These are phyloP conservation scores for Penicillium salamii DNA, from an alignment of 495 filamentous ascomycete species.

Conservation along the genomic window DNA sequence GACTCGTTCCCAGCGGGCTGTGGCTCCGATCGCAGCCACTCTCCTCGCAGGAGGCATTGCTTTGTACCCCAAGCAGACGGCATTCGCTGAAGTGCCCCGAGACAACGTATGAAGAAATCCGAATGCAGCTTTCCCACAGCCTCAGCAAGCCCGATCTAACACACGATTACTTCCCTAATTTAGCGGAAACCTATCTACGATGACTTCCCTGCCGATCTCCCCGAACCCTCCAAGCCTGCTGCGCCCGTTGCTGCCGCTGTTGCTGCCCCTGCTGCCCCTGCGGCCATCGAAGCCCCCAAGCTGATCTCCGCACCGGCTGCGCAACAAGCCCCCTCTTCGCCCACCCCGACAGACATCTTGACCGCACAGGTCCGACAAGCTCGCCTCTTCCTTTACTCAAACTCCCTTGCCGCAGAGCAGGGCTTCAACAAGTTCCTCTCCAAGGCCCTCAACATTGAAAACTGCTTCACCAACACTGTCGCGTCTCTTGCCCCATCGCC, in stretches of 20 bases:
- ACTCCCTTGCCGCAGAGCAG: conserved; percentile 70
- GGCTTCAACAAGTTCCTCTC: conserved; percentile 74
- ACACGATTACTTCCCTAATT: conserved; percentile 27
- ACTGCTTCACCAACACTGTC: conserved; percentile 74
- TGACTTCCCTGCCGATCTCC: conserved; percentile 49
- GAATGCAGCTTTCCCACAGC: neutral
- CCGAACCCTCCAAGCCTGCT: conserved; percentile 38
- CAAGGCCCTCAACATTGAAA: conserved; percentile 72
- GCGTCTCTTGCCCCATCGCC: conserved; percentile 80
- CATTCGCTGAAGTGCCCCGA: conserved; percentile 56
- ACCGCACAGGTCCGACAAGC: conserved; percentile 75
- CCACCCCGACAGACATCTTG: conserved; percentile 87
- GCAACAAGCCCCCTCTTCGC: conserved; percentile 42
- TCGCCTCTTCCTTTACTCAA: conserved; percentile 76
- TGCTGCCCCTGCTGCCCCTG: conserved; percentile 26
- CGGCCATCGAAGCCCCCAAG: conserved; percentile 9
- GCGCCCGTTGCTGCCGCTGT: conserved; percentile 25
- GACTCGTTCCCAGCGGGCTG: conserved; percentile 46
- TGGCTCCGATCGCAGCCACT: conserved; percentile 54
- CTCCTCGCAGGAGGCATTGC: conserved; percentile 52
- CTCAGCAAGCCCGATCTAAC: conserved; percentile 16
- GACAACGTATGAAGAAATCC: conserved; percentile 26
- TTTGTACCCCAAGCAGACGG: conserved; percentile 51
- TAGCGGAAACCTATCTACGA: conserved; percentile 88
- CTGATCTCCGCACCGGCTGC: conserved; percentile 19